These are phyloP conservation scores for Umbilicaria muhlenbergii DNA, from an alignment of 495 filamentous ascomycete species.

Conservation along the genomic window DNA sequence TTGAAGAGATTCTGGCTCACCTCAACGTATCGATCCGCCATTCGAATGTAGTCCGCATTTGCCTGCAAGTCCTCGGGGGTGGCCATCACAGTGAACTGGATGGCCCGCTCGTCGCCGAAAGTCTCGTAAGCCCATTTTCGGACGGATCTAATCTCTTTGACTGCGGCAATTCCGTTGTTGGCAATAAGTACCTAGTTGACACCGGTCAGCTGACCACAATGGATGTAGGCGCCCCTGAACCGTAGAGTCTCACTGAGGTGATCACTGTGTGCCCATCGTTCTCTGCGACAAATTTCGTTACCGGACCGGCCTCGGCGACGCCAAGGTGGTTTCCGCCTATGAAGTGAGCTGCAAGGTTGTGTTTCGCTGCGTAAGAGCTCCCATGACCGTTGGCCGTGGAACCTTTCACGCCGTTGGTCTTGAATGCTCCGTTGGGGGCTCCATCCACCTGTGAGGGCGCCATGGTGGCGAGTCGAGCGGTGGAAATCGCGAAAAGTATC, in stretches of 20 bases:
- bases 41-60: slow-evolving; percentile 98
- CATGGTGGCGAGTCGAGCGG: slow-evolving; percentile 2
- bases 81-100: slow-evolving; percentile 99
- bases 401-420: slow-evolving; percentile 20
- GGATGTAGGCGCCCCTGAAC: neutral
- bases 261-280: slow-evolving; percentile 96
- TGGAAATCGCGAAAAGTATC: neutral
- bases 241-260: slow-evolving; percentile 55
- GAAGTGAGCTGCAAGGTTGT: slow-evolving; percentile 78
- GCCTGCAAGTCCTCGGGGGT: slow-evolving; percentile 96
- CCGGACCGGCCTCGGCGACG: slow-evolving; percentile 57
- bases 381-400: slow-evolving; percentile 34
- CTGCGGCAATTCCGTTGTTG: slow-evolving; percentile 98
- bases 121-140: slow-evolving; percentile 99
- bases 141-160: slow-evolving; percentile 96
- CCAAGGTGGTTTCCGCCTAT: slow-evolving; percentile 84
- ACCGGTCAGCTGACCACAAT: neutral
- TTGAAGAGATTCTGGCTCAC: slow-evolving; percentile 25
- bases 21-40: slow-evolving; percentile 99
- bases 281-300: slow-evolving; percentile 86
- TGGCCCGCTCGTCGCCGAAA: slow-evolving; percentile 93
- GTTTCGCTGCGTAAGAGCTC: slow-evolving; percentile 54
- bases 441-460: slow-evolving; percentile 6
- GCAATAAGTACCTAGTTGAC: slow-evolving; percentile 80
- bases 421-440: slow-evolving; percentile 8